Conservation (phyloP, 2,329 filamentous ascomycete genomes). For the Fusarium camptoceras region DNA sequence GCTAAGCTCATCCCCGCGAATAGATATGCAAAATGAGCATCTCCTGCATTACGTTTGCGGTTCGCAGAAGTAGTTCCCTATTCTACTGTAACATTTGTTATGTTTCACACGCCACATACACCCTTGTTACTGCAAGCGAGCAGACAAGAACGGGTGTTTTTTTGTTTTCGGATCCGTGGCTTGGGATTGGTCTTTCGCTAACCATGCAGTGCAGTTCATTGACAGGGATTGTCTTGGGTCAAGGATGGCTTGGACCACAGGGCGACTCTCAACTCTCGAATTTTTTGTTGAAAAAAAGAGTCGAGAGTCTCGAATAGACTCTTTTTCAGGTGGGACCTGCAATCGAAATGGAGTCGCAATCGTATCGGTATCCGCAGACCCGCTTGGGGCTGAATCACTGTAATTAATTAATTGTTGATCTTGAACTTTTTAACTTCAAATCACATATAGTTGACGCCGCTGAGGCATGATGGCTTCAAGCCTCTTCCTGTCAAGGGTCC, state of each 20-base stretch:
- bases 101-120: constrained; percentile 25
- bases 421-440: no score
- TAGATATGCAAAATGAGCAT: constrained; percentile 25
- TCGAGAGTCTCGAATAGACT: neutral
- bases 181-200: neutral
- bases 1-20: constrained; percentile 32
- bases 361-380: neutral
- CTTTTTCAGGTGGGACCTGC: neutral
- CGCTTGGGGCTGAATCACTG: neutral
- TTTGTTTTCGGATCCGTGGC: constrained; percentile 2
- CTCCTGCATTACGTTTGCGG: constrained; percentile 27
- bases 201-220: constrained; percentile 1
- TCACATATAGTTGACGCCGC: constrained; percentile 2
- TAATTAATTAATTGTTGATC: neutral
- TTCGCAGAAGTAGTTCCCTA: constrained; percentile 4
- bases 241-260: constrained; percentile 7
- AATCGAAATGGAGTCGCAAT: neutral
- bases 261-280: constrained; percentile 2
- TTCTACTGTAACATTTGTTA: neutral
- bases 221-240: neutral
- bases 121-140: constrained; percentile 2
- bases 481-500: constrained; percentile 11
- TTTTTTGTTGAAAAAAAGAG: neutral
- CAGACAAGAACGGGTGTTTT: neutral
- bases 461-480: constrained; percentile 22